These are phyloP conservation scores for Candida labiduridarum DNA, from an alignment of 1,139 yeast genomes.

Conservation along the genomic window DNA sequence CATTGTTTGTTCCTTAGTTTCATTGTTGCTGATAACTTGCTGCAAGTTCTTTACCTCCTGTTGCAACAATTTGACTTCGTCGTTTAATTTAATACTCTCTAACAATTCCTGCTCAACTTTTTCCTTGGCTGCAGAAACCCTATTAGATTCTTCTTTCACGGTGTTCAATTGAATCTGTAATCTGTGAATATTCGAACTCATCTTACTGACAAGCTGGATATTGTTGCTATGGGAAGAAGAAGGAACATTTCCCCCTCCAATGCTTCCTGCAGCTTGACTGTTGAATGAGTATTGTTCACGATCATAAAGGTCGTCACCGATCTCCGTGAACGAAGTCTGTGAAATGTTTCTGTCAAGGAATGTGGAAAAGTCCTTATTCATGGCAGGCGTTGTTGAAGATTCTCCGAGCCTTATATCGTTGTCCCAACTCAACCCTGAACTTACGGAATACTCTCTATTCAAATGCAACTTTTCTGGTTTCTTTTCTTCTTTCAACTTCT, in stretches of 20 bases:
- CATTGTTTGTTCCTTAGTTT: constrained; percentile 58
- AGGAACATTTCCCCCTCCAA: constrained; percentile 19
- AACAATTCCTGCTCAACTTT: constrained; percentile 69
- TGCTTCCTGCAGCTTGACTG: constrained; percentile 7
- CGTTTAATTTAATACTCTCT: constrained; percentile 42
- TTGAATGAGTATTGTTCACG: constrained; percentile 11
- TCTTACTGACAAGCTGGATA: constrained; percentile 68
- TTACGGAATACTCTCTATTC: constrained; percentile 16
- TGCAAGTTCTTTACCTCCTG: constrained; percentile 37
- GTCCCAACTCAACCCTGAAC: constrained; percentile 16
- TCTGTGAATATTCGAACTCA: constrained; percentile 75
- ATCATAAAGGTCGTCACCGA: constrained; percentile 17
- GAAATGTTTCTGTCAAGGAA: constrained; percentile 23
- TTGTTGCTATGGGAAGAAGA: constrained; percentile 21
- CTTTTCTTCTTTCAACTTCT: constrained; percentile 15
- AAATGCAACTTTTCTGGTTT: constrained; percentile 16
- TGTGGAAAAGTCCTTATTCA: constrained; percentile 17
- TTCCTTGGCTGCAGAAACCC: constrained; percentile 59
- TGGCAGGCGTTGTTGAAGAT: constrained; percentile 36
- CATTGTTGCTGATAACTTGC: constrained; percentile 37
- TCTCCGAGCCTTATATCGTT: constrained; percentile 36
- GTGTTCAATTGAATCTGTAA: constrained; percentile 77
- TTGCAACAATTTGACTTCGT: constrained; percentile 46
- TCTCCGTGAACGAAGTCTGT: constrained; percentile 24
- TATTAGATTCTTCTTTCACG: constrained; percentile 62